Base-by-base conservation (phyloP, 192 early-diverging fungal genomes). In the Podila minutissima region DNA sequence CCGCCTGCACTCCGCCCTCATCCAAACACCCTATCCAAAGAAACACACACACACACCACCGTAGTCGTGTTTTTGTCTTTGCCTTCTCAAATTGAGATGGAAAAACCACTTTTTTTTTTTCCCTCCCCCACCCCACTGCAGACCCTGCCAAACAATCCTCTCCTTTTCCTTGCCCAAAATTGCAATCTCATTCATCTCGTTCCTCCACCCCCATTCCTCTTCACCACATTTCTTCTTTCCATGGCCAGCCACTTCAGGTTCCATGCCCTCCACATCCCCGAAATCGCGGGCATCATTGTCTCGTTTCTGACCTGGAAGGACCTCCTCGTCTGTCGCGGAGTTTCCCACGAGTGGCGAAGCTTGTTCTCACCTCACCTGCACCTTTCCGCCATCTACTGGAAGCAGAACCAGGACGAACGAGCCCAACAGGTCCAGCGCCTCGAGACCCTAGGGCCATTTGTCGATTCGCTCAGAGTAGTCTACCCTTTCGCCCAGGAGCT, bases 191-290 rank as follows among this genome's bases (percentile, higher is more conserved):
- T 46, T 46, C 41, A 46, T 46, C 41, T 46, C 15, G 41, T 15
- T 17, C 41, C 41, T 46, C 38, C 11, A 37, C 35, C 0, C 2
- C 41, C 12, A 17, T 46, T 17, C 35, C 10, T 17, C 41, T 4
- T 46, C 41, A 17, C 2, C 41, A 17, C 41, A 17, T 46, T 46
- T 46, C 3, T 46, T 46, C 15, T 17, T 37, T 46, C 41, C 41
- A 46, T 46, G 41, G 41, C 41, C 15, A 8, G 13, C 41, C 41
- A 46, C 41, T 46, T 46, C 15, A 46, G 41, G 41, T 46, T 55
- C 24, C 53, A 55, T 55, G 53, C 53, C 53, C 24, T 55, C 20
- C 53, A 55, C n/a, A 55, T 55, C n/a, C 53, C 53, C 20, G 53
- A 55, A 55, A 55, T 55, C 53, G 24, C 53, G 2, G 53, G 53